These are phyloP conservation scores for Calonectria pseudoreteaudii DNA, from an alignment of 2,329 filamentous ascomycete genomes.

Conservation along the genomic window DNA sequence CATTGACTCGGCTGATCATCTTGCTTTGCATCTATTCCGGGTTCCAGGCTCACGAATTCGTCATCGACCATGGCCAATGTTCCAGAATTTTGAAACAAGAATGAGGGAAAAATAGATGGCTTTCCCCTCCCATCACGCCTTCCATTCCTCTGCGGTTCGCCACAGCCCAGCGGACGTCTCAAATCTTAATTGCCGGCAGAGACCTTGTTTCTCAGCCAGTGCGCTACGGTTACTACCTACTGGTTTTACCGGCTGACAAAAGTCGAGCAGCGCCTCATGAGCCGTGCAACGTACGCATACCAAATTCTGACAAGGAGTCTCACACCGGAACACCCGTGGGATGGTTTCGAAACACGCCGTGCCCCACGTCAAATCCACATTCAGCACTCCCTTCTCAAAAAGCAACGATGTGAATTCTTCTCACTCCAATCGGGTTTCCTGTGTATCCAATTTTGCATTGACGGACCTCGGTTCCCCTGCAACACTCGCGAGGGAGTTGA, in stretches of 20 bases:
- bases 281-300: constrained; percentile 30
- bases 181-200: constrained; percentile 18
- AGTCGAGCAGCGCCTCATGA: constrained; percentile 16
- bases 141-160: constrained; percentile 32
- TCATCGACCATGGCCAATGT: constrained; percentile 26
- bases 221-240: constrained; percentile 2
- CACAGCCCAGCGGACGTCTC: constrained; percentile 29
- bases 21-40: constrained; percentile 11
- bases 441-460: constrained; percentile 18
- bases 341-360: constrained; percentile 23
- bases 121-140: background rate
- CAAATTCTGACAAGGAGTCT: constrained; percentile 24
- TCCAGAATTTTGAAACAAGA: constrained; percentile 25
- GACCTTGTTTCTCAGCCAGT: background rate
- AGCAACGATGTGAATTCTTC: background rate
- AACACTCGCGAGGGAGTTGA: constrained; percentile 20
- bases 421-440: background rate
- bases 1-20: background rate
- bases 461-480: constrained; percentile 22
- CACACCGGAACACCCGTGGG: constrained; percentile 27
- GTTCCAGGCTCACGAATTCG: constrained; percentile 13
- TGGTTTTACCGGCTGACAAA: constrained; percentile 19
- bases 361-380: constrained; percentile 20
- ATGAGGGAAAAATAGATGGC: constrained; percentile 20
- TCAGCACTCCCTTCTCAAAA: constrained; percentile 6